Evolutionary conservation across 2,329 filamentous ascomycete genomes (phyloP).

Genomic region (Colletotrichum godetiae): DNA sequence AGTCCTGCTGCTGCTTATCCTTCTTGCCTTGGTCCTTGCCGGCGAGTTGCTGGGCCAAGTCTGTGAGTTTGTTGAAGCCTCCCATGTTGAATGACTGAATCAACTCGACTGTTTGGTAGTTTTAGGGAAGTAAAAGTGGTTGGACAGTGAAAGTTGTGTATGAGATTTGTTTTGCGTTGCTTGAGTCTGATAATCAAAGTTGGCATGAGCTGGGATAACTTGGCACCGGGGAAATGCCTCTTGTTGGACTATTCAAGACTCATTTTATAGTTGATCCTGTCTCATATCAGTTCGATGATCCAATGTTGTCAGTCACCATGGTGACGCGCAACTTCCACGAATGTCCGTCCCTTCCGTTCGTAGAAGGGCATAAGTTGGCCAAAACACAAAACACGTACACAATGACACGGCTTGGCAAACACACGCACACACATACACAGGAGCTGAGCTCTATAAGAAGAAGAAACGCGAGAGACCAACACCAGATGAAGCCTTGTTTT

Average conservation of each 20-base stretch:
- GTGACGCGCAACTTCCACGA: not conserved
- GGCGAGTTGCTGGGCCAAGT: constrained; percentile 38
- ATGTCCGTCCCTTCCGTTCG: not conserved
- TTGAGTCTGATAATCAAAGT: not conserved
- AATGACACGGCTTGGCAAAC: constrained; percentile 11
- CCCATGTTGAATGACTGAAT: constrained; percentile 32
- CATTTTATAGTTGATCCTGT: not conserved
- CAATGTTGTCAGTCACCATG: not conserved
- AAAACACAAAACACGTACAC: constrained; percentile 3
- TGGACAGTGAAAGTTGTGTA: not conserved
- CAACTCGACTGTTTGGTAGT: too few relatives aligned
- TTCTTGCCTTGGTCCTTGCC: constrained; percentile 29
- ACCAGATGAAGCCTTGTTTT: not conserved
- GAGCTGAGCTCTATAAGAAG: not conserved
- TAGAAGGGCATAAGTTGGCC: not conserved
- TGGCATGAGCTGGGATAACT: not conserved
- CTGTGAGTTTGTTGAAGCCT: constrained; percentile 40
- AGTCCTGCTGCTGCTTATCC: constrained; percentile 8
- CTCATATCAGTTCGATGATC: not conserved
- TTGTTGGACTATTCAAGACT: not conserved
- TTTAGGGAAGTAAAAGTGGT: not conserved
- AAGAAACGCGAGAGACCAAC: not conserved
- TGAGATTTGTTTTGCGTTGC: not conserved
- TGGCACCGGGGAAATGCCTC: too few relatives aligned
- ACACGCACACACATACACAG: not conserved